A percentile compares a stretch with the other conserved stretches of the same genome.
phyloP scores from a whole-genome alignment of 2,329 filamentous ascomycete species.

The Diaporthe aspalathi region DNA sequence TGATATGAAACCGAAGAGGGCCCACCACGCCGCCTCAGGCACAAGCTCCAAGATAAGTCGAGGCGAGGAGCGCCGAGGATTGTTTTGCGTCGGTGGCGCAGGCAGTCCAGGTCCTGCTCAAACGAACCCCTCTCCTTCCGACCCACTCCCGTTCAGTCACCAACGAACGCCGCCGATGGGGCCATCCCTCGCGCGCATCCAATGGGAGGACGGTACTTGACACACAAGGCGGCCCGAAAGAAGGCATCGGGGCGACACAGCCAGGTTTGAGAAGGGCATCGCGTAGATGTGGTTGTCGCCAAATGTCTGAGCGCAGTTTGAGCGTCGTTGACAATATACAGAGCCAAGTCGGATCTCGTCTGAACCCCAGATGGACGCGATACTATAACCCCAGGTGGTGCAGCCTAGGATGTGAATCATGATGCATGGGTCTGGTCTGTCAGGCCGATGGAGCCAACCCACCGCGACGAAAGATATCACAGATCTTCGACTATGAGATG shows the following conservation, averaged over 20 bases:
- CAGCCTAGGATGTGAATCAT: background rate
- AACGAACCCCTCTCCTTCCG: constrained; percentile 7
- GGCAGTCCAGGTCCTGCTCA: constrained; percentile 14
- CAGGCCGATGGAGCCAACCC: background rate
- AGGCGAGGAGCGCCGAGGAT: constrained; percentile 10
- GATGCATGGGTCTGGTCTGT: background rate
- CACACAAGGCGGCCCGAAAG: background rate
- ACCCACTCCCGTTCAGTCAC: background rate
- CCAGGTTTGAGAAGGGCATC: background rate
- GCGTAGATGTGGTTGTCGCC: constrained; percentile 5
- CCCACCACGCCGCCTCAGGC: constrained; percentile 8
- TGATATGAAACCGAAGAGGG: constrained; percentile 1
- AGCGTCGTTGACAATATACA: constrained; percentile 4
- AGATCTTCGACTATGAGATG: background rate
- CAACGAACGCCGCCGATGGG: constrained; percentile 4
- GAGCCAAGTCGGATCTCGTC: background rate
- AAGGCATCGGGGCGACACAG: background rate
- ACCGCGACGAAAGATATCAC: background rate
- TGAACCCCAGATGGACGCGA: background rate
- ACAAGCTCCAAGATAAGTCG: background rate
- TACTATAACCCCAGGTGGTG: background rate
- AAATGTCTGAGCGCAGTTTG: constrained; percentile 21
- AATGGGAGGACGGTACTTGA: background rate
- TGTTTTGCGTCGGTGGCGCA: constrained; percentile 21
- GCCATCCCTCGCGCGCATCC: background rate